These are phyloP conservation scores for Aspergillus funiculosus DNA, from an alignment of 495 filamentous ascomycete species.

Conservation along the genomic window DNA sequence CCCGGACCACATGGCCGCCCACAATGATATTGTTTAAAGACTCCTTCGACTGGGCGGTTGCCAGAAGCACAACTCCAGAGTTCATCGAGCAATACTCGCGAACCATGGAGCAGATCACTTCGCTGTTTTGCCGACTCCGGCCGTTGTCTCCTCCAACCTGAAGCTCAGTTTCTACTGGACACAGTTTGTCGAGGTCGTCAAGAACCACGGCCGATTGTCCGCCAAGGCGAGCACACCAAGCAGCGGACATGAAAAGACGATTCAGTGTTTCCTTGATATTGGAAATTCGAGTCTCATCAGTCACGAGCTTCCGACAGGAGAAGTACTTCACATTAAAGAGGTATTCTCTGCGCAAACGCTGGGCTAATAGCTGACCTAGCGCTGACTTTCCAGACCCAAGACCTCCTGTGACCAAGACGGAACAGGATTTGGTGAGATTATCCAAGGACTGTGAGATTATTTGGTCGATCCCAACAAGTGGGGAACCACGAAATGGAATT, in stretches of 20 bases:
- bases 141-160: conserved; percentile 88
- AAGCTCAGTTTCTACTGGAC: conserved; percentile 85
- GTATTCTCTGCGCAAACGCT: conserved; percentile 56
- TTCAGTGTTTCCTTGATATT: conserved; percentile 84
- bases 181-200: conserved; percentile 88
- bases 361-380: conserved; percentile 60
- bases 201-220: conserved; percentile 78
- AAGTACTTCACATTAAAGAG: conserved; percentile 78
- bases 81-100: conserved; percentile 71
- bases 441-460: conserved; percentile 62
- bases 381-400: conserved; percentile 85
- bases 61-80: conserved; percentile 76
- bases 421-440: conserved; percentile 77
- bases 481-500: conserved; percentile 46
- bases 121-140: conserved; percentile 85
- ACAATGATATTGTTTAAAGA: conserved; percentile 74
- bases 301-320: conserved; percentile 74
- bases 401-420: conserved; percentile 80
- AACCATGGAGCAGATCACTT: conserved; percentile 75
- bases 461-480: conserved; percentile 80
- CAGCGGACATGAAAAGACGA: conserved; percentile 76
- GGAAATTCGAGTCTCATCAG: conserved; percentile 79
- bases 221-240: conserved; percentile 81
- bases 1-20: conserved; percentile 71
- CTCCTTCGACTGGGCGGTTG: conserved; percentile 91